Base-by-base conservation (phyloP, 2,329 filamentous ascomycete species). In the Macrophomina pseudophaseolina region DNA sequence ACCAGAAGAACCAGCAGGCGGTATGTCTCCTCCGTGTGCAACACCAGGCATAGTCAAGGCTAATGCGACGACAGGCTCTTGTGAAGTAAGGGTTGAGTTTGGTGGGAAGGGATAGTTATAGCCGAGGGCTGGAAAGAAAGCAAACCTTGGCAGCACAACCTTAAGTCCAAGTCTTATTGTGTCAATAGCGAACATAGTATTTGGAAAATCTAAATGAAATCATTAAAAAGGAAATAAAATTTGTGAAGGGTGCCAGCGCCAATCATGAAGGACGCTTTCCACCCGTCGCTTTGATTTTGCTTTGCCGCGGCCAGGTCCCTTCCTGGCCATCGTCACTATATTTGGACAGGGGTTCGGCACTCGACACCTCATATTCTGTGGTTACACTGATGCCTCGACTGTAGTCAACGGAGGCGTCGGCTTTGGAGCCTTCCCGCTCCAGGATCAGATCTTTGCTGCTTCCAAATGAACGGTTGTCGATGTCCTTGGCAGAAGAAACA, bases 391-490 rank as follows among this genome's bases (percentile, higher is more conserved):
- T 60, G 5, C 56, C 56, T 7, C 16, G 23, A 8, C 16, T 30
- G 9, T 42, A 44, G 1, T 46, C 53, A 4, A 18, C n/a, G n/a
- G 28, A 14, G 2, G 42, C 28, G n/a, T 33, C 33, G 5, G 28
- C 38, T 16, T 46, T 59, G 23, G 54, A 59, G 5, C 23, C 16
- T 32, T 60, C 40, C 5, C 56, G 56, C 12, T 60, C 56, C 5
- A 33, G 28, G 28, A 60, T 60, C 40, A 60, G 33, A 11, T 60
- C 56, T 23, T 60, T 60, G 40, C 56, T 60, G n/a, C 56, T 60
- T 1, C 56, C 42, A 28, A 60, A 12, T 0, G 56, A 60, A 5
- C 42, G 23, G 28, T 48, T 2, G 40, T 60, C 56, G 42, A 23
- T 46, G 42, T 60, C 56, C 30, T 46, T 23, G 28, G 12, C 5